Evolutionary conservation across 805 yeast species (phyloP).

Genomic region (Candida railenensis): DNA sequence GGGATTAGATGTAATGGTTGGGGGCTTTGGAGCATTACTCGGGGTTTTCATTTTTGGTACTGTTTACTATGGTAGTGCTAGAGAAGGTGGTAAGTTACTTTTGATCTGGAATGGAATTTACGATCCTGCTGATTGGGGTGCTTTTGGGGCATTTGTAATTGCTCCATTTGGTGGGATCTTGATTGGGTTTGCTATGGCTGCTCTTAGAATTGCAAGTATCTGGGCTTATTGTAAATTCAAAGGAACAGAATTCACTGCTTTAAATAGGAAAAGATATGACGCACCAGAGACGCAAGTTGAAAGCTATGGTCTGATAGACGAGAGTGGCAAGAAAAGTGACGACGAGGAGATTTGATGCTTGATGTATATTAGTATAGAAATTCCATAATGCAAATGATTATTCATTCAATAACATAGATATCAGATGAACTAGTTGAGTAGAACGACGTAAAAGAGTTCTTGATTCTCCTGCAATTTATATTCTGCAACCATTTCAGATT

Average conservation of each 20-base stretch:
- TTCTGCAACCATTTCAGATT: background rate
- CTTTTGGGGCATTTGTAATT: conserved; percentile 90
- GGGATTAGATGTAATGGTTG: conserved; percentile 78
- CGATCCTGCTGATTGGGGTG: conserved; percentile 79
- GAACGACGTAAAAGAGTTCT: background rate
- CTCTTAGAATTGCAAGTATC: conserved; percentile 38
- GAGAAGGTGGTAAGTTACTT: conserved; percentile 73
- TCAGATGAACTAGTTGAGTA: too few relatives aligned
- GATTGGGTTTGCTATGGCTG: conserved; percentile 53
- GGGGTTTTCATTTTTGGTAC: conserved; percentile 83
- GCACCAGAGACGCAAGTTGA: conserved; percentile 11
- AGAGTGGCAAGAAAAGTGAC: conserved; percentile 3
- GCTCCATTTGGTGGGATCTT: conserved; percentile 82
- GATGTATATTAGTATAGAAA: background rate
- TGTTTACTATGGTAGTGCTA: conserved; percentile 69
- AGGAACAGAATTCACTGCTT: conserved; percentile 43
- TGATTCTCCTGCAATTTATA: background rate
- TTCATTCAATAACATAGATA: too few relatives aligned
- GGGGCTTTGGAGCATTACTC: conserved; percentile 80
- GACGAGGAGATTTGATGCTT: background rate
- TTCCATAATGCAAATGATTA: background rate
- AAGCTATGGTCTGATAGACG: conserved; percentile 18
- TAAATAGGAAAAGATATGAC: conserved; percentile 31
- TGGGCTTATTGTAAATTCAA: conserved; percentile 32
- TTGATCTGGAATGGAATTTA: conserved; percentile 81